Percentiles rank a stretch among this genome's conserved stretches.
These are phyloP conservation scores for Boletus insuetus DNA, from an alignment of 768 basidiomycete species.

Conservation along the genomic window DNA sequence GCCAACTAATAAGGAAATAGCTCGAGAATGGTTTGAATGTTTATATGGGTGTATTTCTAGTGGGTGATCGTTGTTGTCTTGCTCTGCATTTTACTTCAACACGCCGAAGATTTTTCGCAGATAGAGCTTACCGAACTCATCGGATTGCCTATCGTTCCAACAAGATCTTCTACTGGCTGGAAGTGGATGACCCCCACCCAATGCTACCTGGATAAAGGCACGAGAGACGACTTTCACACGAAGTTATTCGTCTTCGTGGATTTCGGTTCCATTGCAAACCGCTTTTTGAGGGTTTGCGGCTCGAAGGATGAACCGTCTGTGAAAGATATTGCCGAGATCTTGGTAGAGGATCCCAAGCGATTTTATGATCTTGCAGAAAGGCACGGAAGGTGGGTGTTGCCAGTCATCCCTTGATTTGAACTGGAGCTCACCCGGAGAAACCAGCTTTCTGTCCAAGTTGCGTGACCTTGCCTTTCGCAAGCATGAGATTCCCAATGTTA, in stretches of 20 bases:
- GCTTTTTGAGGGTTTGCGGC: slow-evolving; percentile 80
- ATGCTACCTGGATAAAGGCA: slow-evolving; percentile 60
- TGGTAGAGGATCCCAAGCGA: slow-evolving; percentile 60
- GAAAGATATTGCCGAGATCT: slow-evolving; percentile 67
- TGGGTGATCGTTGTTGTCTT: slow-evolving; percentile 27
- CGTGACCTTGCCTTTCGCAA: slow-evolving; percentile 76
- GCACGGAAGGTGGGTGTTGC: slow-evolving; percentile 50
- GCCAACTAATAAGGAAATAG: slow-evolving; percentile 49
- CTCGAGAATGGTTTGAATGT: slow-evolving; percentile 60
- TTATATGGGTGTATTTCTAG: slow-evolving; percentile 59
- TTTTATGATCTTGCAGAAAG: slow-evolving; percentile 71
- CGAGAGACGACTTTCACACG: slow-evolving; percentile 58
- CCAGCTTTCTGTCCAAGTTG: slow-evolving; percentile 74
- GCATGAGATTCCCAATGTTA: slow-evolving; percentile 45
- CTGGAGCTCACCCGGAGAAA: background rate
- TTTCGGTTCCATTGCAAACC: slow-evolving; percentile 75
- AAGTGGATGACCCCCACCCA: slow-evolving; percentile 53
- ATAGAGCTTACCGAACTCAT: slow-evolving; percentile 54
- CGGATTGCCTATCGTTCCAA: slow-evolving; percentile 50
- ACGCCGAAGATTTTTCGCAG: slow-evolving; percentile 49
- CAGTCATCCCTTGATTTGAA: background rate
- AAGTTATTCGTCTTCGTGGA: slow-evolving; percentile 84
- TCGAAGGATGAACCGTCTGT: slow-evolving; percentile 83
- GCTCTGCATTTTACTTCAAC: background rate
- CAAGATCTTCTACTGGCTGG: background rate